A percentile compares a stretch with the other conserved stretches of the same genome.
phyloP scores from a whole-genome alignment of 2,329 filamentous ascomycete species.

The Rhynchosporium secalis region DNA sequence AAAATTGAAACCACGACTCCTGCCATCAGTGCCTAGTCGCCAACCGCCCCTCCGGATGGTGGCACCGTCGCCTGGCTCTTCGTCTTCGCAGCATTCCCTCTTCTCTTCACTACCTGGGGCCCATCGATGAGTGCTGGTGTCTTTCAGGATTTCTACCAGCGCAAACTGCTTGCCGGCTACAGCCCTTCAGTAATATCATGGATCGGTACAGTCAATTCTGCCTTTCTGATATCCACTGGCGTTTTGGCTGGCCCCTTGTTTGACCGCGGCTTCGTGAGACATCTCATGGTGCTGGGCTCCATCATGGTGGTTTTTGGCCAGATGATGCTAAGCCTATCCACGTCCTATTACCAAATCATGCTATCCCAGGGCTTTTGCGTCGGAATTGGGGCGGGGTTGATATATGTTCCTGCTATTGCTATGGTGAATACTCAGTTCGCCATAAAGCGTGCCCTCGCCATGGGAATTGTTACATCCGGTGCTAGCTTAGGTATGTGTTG shows the following conservation, averaged over 20 bases:
- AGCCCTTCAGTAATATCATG: conserved; percentile 55
- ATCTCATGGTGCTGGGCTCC: conserved; percentile 52
- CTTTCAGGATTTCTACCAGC: conserved; percentile 59
- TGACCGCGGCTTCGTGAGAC: conserved; percentile 59
- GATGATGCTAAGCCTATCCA: conserved; percentile 61
- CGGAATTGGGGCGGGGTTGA: conserved; percentile 45
- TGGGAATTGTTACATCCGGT: conserved; percentile 50
- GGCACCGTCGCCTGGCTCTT: conserved; percentile 55
- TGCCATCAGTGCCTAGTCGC: background rate
- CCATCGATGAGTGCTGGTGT: conserved; percentile 50
- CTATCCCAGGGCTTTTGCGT: conserved; percentile 49
- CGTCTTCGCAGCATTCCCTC: conserved; percentile 51
- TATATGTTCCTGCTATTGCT: conserved; percentile 46
- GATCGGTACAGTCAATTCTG: conserved; percentile 55
- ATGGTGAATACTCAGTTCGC: conserved; percentile 49
- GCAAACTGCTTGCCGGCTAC: conserved; percentile 46
- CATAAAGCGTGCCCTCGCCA: conserved; percentile 47
- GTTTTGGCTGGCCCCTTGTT: conserved; percentile 61
- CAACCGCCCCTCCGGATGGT: conserved; percentile 49
- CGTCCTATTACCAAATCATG: conserved; percentile 53
- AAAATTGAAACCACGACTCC: background rate
- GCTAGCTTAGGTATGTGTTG: conserved; percentile 1
- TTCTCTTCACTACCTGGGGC: conserved; percentile 58
- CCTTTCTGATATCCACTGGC: conserved; percentile 51
- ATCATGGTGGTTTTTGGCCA: conserved; percentile 59